These are phyloP conservation scores for Heterobasidion annosum DNA, from an alignment of 1,284 basidiomycete species.

Conservation along the genomic window DNA sequence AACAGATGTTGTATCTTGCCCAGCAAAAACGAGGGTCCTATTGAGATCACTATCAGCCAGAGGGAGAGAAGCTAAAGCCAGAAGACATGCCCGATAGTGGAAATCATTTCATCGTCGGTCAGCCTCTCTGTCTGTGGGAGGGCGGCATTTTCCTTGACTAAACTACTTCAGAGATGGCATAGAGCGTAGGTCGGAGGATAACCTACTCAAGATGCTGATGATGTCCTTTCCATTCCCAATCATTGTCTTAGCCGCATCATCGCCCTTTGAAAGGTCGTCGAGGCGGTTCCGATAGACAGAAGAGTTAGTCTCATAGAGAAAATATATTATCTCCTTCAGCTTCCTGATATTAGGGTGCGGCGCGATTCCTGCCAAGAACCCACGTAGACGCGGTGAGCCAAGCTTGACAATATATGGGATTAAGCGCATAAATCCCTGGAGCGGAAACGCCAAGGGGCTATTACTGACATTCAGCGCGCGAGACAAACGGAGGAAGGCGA, in stretches of 20 bases:
- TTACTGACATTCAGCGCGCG: background rate
- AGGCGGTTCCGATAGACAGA: slow-evolving; percentile 27
- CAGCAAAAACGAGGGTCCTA: slow-evolving; percentile 12
- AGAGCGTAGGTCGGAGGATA: background rate
- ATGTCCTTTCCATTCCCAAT: slow-evolving; percentile 32
- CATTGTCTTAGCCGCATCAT: slow-evolving; percentile 21
- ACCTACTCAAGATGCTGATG: slow-evolving; percentile 32
- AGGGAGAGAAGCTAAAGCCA: background rate
- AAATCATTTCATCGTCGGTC: background rate
- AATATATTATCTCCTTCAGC: slow-evolving; percentile 23
- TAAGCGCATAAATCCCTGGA: slow-evolving; percentile 18
- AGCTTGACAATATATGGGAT: slow-evolving; percentile 2
- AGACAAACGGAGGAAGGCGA: slow-evolving; percentile 1
- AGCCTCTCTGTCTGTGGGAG: background rate
- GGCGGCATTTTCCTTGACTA: background rate
- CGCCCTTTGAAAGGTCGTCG: slow-evolving; percentile 22
- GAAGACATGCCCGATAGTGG: background rate
- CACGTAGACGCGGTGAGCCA: slow-evolving; percentile 14
- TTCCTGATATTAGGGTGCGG: slow-evolving; percentile 22
- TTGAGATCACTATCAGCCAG: background rate
- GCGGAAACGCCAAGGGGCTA: background rate
- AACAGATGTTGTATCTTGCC: slow-evolving; percentile 14
- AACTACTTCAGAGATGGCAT: background rate
- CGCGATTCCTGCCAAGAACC: slow-evolving; percentile 19
- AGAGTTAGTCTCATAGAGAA: slow-evolving; percentile 22